Evolutionary conservation across 2,329 filamentous ascomycete genomes (phyloP).

Genomic region (Trichoderma brevicompactum): DNA sequence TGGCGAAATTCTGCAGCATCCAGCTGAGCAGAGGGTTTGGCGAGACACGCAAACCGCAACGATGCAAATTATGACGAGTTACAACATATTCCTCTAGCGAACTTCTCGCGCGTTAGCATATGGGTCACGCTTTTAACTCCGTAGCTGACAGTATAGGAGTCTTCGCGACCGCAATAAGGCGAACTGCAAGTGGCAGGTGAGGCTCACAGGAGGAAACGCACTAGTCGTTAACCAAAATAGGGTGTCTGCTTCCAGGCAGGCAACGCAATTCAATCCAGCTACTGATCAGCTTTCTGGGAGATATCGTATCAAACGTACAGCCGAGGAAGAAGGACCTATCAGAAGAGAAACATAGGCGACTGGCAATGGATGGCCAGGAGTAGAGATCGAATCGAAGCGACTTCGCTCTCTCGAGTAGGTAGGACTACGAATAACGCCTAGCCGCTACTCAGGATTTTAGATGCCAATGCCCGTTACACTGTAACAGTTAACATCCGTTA

Average conservation of each 20-base stretch:
- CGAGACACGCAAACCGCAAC: conserved; percentile 34
- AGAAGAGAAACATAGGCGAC: conserved; percentile 16
- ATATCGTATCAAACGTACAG: conserved; percentile 15
- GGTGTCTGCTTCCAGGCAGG: conserved; percentile 48
- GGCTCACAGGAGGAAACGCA: conserved; percentile 38
- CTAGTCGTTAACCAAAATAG: conserved; percentile 40
- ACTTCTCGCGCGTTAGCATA: conserved; percentile 35
- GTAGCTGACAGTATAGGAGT: background rate
- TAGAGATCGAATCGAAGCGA: conserved; percentile 8
- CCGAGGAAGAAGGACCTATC: conserved; percentile 6
- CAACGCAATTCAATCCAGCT: conserved; percentile 31
- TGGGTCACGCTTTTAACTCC: background rate
- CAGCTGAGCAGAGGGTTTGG: conserved; percentile 77
- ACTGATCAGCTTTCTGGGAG: conserved; percentile 1
- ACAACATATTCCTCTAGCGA: conserved; percentile 42
- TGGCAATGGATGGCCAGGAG: conserved; percentile 10
- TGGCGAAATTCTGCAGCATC: conserved; percentile 72
- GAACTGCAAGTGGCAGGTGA: background rate
- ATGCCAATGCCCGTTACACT: background rate
- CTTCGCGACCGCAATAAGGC: background rate
- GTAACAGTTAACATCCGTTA: background rate
- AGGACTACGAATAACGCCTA: background rate
- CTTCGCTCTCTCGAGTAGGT: background rate
- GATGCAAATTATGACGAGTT: conserved; percentile 35
- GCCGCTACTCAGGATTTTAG: conserved; percentile 1